A percentile compares a stretch with the other conserved stretches of the same genome.
phyloP scores from a whole-genome alignment of 2,329 filamentous ascomycete genomes.

The Colletotrichum abscissum region DNA sequence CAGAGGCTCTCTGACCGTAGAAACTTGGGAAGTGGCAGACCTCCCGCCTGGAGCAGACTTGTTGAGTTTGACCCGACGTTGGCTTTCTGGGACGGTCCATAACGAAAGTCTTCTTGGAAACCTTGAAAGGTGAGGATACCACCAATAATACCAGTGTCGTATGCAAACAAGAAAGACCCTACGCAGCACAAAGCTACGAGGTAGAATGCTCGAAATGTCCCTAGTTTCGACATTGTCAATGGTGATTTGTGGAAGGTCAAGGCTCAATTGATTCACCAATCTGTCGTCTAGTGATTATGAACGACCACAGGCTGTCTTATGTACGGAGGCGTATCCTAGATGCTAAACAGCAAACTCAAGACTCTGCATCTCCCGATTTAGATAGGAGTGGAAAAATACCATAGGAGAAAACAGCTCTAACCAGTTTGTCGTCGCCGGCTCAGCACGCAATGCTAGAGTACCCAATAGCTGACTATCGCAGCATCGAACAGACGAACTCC shows the following conservation, averaged over 20 bases:
- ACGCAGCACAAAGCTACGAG: slow-evolving; percentile 51
- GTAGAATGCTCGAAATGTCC: slow-evolving; percentile 50
- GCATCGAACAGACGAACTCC: slow-evolving; percentile 1
- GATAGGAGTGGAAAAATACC: too few relatives aligned
- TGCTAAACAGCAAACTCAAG: too few relatives aligned
- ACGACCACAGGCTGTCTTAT: too few relatives aligned
- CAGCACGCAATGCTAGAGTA: slow-evolving; percentile 9
- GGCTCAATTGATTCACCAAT: too few relatives aligned
- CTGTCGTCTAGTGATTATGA: too few relatives aligned
- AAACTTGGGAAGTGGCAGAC: slow-evolving; percentile 37
- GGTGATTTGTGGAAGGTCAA: background rate
- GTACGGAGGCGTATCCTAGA: too few relatives aligned
- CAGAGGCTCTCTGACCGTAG: background rate
- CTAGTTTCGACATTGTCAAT: slow-evolving; percentile 38
- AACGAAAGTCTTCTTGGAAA: slow-evolving; percentile 52
- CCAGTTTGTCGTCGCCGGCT: background rate
- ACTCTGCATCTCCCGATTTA: background rate
- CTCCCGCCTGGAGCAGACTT: slow-evolving; percentile 54
- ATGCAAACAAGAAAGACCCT: slow-evolving; percentile 53
- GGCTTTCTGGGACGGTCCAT: slow-evolving; percentile 42
- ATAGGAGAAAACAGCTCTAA: too few relatives aligned
- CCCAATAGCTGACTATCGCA: background rate
- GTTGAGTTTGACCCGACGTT: slow-evolving; percentile 52
- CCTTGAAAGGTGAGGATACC: slow-evolving; percentile 51
- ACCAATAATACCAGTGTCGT: slow-evolving; percentile 56